A percentile compares a stretch with the other conserved stretches of the same genome.
These are phyloP conservation scores for Leccinum uliginosum DNA, from an alignment of 768 basidiomycete species.

Conservation along the genomic window DNA sequence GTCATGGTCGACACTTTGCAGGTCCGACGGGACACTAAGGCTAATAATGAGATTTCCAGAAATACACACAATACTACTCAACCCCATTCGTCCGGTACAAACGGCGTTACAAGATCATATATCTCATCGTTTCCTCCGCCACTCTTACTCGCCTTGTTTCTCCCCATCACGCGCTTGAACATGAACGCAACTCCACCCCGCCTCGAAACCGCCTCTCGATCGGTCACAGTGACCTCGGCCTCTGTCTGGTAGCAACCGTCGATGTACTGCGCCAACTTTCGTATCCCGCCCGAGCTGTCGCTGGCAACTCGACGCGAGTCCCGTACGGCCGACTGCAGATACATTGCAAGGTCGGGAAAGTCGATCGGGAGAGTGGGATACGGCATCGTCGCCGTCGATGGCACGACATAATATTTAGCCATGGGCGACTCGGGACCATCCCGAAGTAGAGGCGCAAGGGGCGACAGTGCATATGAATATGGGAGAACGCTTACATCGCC, in stretches of 20 bases:
- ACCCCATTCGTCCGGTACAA: conserved; percentile 73
- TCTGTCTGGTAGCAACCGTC: conserved; percentile 60
- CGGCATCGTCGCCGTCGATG: conserved; percentile 53
- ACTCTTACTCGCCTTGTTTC: conserved; percentile 42
- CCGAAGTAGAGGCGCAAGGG: conserved; percentile 56
- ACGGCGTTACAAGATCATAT: conserved; percentile 79
- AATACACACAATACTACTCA: conserved; percentile 21
- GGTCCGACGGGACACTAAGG: background rate
- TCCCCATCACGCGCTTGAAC: conserved; percentile 58
- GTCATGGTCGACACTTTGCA: background rate
- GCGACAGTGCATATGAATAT: conserved; percentile 63
- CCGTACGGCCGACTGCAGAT: conserved; percentile 66
- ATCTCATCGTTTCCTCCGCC: conserved; percentile 70
- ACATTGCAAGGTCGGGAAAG: conserved; percentile 72
- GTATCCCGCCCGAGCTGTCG: conserved; percentile 58
- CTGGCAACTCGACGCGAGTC: conserved; percentile 57
- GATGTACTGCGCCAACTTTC: conserved; percentile 67
- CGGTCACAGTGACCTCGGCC: conserved; percentile 22
- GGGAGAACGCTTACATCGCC: conserved; percentile 65
- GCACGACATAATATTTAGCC: conserved; percentile 71
- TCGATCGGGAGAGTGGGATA: conserved; percentile 69
- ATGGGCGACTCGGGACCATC: conserved; percentile 58
- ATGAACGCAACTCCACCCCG: conserved; percentile 46
- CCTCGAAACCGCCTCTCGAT: conserved; percentile 37
- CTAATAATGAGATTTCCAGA: background rate